Percentiles rank a stretch among this genome's conserved stretches.
These are phyloP conservation scores for Cystobasidium ongulense DNA, from an alignment of 768 basidiomycete genomes.

Conservation along the genomic window DNA sequence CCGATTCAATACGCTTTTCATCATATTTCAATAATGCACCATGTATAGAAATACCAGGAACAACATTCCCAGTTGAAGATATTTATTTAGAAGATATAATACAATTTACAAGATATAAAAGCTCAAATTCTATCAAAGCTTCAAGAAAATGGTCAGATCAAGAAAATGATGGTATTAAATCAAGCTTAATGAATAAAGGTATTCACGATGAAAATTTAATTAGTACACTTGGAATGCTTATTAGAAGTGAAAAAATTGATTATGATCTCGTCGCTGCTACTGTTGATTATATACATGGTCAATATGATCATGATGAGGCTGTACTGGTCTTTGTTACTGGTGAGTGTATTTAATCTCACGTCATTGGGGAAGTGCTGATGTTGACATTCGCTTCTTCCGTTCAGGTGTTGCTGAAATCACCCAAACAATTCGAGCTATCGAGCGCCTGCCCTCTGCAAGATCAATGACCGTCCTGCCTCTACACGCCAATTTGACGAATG, in stretches of 20 bases:
- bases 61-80: slow-evolving; percentile 44
- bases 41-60: slow-evolving; percentile 70
- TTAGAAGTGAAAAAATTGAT: slow-evolving; percentile 60
- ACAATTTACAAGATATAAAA: slow-evolving; percentile 54
- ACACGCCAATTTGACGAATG: slow-evolving; percentile 76
- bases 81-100: slow-evolving; percentile 75
- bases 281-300: slow-evolving; percentile 55
- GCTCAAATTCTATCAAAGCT: slow-evolving; percentile 47
- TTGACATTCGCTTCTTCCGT: slow-evolving; percentile 47
- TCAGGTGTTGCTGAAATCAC: slow-evolving; percentile 49
- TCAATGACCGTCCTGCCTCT: slow-evolving; percentile 55
- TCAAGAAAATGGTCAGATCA: slow-evolving; percentile 50
- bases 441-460: slow-evolving; percentile 37
- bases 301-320: slow-evolving; percentile 51
- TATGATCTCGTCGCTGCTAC: slow-evolving; percentile 64
- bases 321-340: slow-evolving; percentile 86
- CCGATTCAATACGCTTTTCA: slow-evolving; percentile 77
- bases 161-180: slow-evolving; percentile 50
- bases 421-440: slow-evolving; percentile 40
- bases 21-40: slow-evolving; percentile 76
- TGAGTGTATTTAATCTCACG: slow-evolving; percentile 78
- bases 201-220: slow-evolving; percentile 47
- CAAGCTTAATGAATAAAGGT: slow-evolving; percentile 53
- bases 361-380: slow-evolving; percentile 42
- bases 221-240: slow-evolving; percentile 55